Conservation (phyloP, 768 basidiomycete genomes). For the Dentipellis sp. region DNA sequence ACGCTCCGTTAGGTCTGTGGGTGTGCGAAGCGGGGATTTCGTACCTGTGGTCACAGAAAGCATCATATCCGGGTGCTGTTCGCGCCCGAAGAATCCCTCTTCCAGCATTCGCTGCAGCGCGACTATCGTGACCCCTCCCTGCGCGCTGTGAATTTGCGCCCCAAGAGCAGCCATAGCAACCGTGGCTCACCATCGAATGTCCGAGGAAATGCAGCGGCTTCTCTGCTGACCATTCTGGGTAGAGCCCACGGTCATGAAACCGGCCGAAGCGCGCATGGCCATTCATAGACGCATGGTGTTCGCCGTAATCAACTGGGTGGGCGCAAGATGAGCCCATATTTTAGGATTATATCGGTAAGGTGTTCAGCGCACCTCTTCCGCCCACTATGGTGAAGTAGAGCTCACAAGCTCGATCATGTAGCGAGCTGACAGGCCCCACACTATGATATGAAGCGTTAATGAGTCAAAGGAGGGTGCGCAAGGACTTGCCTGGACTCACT, state of each 20-base stretch:
- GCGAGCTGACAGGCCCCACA: slow-evolving; percentile 40
- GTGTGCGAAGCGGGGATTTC: slow-evolving; percentile 1
- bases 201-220: slow-evolving; percentile 40
- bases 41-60: slow-evolving; percentile 35
- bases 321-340: too few species aligned
- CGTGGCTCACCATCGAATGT: slow-evolving; percentile 32
- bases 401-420: slow-evolving; percentile 46
- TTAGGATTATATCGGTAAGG: too few species aligned
- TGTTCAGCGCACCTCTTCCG: slow-evolving; percentile 26
- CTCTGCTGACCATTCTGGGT: slow-evolving; percentile 35
- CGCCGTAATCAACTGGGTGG: slow-evolving; percentile 38
- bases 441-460: slow-evolving; percentile 19
- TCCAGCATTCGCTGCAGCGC: slow-evolving; percentile 35
- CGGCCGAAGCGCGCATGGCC: slow-evolving; percentile 35
- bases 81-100: slow-evolving; percentile 32
- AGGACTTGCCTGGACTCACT: slow-evolving; percentile 11
- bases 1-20: neutral
- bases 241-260: slow-evolving; percentile 28
- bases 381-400: slow-evolving; percentile 37
- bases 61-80: slow-evolving; percentile 34
- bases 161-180: too few species aligned
- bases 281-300: slow-evolving; percentile 28
- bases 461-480: neutral
- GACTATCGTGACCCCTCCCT: slow-evolving; percentile 40
- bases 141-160: neutral